phyloP scores from a whole-genome alignment of 352 stramenopile species.

The Pythium guiyangense region DNA sequence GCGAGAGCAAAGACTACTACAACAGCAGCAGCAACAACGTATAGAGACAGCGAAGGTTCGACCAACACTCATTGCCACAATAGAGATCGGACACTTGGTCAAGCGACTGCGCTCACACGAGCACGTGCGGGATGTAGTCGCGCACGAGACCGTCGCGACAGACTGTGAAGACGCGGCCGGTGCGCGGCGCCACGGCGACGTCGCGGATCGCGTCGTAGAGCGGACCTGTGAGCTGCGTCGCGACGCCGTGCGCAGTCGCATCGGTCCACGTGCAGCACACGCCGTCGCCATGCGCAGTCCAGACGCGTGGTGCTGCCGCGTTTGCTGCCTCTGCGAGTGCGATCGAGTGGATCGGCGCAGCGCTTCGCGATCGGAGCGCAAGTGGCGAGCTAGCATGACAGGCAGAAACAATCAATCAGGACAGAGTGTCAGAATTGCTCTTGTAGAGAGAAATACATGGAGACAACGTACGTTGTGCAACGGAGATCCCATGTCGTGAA shows the following conservation, averaged over 20 bases:
- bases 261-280: conserved; percentile 47
- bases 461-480: conserved; percentile 28
- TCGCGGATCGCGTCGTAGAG: conserved; percentile 63
- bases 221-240: conserved; percentile 52
- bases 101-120: background rate
- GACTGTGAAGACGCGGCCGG: conserved; percentile 44
- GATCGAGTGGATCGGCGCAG: conserved; percentile 45
- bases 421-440: too few relatives aligned
- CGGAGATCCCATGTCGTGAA: conserved; percentile 62
- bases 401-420: too few relatives aligned
- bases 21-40: conserved; percentile 20
- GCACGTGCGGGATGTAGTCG: conserved; percentile 53
- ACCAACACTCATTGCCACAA: conserved; percentile 2
- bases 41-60: conserved; percentile 18
- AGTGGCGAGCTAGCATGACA: conserved; percentile 18
- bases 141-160: conserved; percentile 63
- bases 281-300: conserved; percentile 61
- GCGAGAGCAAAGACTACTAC: conserved; percentile 60
- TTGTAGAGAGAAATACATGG: too few relatives aligned
- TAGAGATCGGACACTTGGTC: conserved; percentile 9
- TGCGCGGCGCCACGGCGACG: conserved; percentile 27
- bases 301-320: conserved; percentile 16
- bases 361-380: conserved; percentile 46
- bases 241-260: conserved; percentile 13
- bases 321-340: conserved; percentile 3